Base-by-base conservation (phyloP, 1,284 basidiomycete genomes). In the Moniliella sp. region DNA sequence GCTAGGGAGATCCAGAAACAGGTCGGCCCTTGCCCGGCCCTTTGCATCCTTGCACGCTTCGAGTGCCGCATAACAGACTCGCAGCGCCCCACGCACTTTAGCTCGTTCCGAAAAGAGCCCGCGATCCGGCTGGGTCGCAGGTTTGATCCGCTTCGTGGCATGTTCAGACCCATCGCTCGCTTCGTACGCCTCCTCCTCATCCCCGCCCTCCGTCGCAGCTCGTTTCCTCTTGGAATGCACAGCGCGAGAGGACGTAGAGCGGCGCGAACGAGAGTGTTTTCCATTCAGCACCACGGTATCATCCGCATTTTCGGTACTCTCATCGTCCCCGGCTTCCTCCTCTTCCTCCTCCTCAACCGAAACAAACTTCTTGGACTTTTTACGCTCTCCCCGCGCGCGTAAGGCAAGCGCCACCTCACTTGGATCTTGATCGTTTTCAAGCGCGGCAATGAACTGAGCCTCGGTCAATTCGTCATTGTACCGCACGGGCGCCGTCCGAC, bases 401-500 rank as follows among this genome's bases (percentile, higher is more conserved):
- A 35, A 35, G 19, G 37, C 38, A 10, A 31, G 34, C 14, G 38
- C 57, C 16, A 61, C 51, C 12, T 61, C 53, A 29, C 42, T 40
- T 27, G 84, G 62, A 56, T 88, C 82, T 33, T 82, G 78, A 25
- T 78, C 78, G 23, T 82, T 79, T 53, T 82, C 79, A 33, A 91
- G 64, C 19, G 82, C 81, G 12, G 53, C 46, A 28, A 61, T 31
- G 42, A 57, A 93, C 48, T 86, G 78, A 56, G 93, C 84, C 51
- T 94, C 86, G 33, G 75, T 78, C 32, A 94, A 67, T 12, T 86
- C 86, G 56, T 94, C 88, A 42, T 80, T 86, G 61, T 97, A 97
- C 55, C 75, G 78, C 35, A 97, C 82, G 18, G 77, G 70, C 36
- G 73, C 73, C 36, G 88, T 70, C 55, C 81, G 75, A 26, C 86